Percentiles rank a stretch among this genome's conserved stretches.
Conservation (phyloP, 1,284 basidiomycete genomes). For the Cutaneotrichosporon sp. region DNA sequence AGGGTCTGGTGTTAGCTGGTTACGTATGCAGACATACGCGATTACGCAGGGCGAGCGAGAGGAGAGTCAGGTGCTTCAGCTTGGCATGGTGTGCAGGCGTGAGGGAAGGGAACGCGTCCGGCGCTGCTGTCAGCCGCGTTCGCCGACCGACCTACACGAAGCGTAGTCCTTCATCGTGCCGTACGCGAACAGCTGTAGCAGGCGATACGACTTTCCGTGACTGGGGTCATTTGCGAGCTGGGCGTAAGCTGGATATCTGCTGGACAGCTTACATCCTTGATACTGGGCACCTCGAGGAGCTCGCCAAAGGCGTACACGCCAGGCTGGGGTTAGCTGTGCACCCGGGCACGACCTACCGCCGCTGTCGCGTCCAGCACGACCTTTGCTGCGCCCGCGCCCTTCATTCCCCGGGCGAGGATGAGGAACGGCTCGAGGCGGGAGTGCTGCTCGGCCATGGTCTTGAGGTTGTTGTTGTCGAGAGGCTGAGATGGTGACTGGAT, state of each 20-base stretch:
- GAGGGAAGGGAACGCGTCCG: conserved; percentile 60
- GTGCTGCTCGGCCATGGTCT: conserved; percentile 31
- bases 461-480: background rate
- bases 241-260: background rate
- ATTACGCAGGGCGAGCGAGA: conserved; percentile 66
- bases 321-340: conserved; percentile 46
- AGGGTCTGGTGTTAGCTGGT: conserved; percentile 24
- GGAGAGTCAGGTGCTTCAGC: conserved; percentile 84
- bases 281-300: conserved; percentile 71
- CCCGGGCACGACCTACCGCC: conserved; percentile 50
- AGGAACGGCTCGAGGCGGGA: conserved; percentile 69
- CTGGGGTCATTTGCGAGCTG: conserved; percentile 52
- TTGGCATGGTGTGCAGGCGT: conserved; percentile 71
- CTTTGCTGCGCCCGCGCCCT: conserved; percentile 85
- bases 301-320: conserved; percentile 89
- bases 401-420: conserved; percentile 80
- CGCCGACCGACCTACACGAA: conserved; percentile 31
- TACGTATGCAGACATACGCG: conserved; percentile 53
- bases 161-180: conserved; percentile 76
- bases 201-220: conserved; percentile 56
- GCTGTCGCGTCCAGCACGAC: conserved; percentile 78
- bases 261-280: conserved; percentile 63
- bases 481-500: too few relatives aligned
- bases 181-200: conserved; percentile 84
- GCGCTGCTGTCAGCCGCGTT: conserved; percentile 53